Base-by-base conservation (phyloP, 2,329 filamentous ascomycete genomes). In the Canariomyces notabilis region DNA sequence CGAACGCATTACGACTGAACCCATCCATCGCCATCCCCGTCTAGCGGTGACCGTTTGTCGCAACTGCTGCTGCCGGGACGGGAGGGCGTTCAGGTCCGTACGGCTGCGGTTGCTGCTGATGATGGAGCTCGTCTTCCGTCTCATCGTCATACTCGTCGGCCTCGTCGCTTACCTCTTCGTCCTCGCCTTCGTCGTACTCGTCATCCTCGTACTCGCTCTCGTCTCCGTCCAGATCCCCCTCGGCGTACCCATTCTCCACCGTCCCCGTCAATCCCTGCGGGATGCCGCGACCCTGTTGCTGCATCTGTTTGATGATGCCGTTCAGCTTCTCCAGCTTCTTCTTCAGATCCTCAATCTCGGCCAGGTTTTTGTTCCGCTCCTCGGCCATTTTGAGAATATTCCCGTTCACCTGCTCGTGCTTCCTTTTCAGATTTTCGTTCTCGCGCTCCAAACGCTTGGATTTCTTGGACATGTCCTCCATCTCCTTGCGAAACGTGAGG, bases 401-500 rank as follows among this genome's bases (percentile, higher is more conserved):
- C 56, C 87, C 84, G 61, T 93, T 93, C 20, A 90, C 94, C 38
- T 88, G 82, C 59, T 96, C 90, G 65, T 96, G 91, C 67, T 96
- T 95, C 46, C 91, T 82, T 56, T 89, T 95, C 42, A 95, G 77
- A 15, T 80, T 85, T 58, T 93, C 85, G 60, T 98, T 97, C 62
- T 98, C 93, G 69, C 95, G 95, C 66, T 98, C 93, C 43, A 98
- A 74, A 20, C 89, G 84, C 68, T 96, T 96, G 5, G 91, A 95
- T 72, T 97, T 97, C 72, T 96, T 96, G 1, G 90, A 95, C 90
- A 97, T 97, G 62, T 97, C 93, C 69, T 97, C 93, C 90, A 97
- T 97, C 69, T 97, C 93, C 71, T 95, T 96, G 44, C 91, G 82
- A 69, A 97, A 97, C 1, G 93, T 96, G 57, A 96, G 74, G 67